phyloP scores from a whole-genome alignment of 2,329 filamentous ascomycete species.

The Calonectria montana region DNA sequence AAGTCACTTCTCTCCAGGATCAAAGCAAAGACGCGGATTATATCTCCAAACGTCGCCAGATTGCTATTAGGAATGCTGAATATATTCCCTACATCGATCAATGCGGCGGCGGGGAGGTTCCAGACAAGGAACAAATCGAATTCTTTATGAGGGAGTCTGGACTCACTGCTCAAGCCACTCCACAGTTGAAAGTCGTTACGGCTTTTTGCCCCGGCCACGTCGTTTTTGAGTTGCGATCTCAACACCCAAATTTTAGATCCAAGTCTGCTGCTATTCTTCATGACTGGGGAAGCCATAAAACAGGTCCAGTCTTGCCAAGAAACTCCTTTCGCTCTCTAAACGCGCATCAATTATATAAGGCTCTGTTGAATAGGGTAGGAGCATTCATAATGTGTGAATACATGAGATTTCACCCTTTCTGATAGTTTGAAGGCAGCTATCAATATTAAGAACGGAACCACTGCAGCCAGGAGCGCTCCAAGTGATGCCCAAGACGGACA shows the following conservation, averaged over 20 bases:
- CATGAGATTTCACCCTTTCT: background rate
- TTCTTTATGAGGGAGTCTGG: background rate
- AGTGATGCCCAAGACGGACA: too few relatives aligned
- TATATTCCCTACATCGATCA: background rate
- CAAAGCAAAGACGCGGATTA: background rate
- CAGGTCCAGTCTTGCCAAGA: background rate
- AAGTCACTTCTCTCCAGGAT: accelerated
- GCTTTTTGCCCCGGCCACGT: background rate
- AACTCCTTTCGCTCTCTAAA: background rate
- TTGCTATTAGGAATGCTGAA: background rate
- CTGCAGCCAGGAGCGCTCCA: background rate
- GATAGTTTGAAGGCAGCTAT: background rate
- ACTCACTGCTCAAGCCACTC: too few relatives aligned
- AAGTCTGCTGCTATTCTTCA: background rate
- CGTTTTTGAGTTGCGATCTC: background rate
- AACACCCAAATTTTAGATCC: background rate
- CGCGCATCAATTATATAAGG: background rate
- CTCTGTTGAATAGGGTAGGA: background rate
- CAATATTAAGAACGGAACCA: background rate
- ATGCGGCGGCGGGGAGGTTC: background rate
- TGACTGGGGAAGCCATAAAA: background rate
- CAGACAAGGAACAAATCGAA: background rate
- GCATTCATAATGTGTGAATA: too few relatives aligned
- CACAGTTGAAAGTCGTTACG: background rate
- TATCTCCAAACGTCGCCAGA: background rate